These are phyloP conservation scores for Nyssa sinensis DNA, from an alignment of 148 eudicot genomes.

Conservation along the genomic window DNA sequence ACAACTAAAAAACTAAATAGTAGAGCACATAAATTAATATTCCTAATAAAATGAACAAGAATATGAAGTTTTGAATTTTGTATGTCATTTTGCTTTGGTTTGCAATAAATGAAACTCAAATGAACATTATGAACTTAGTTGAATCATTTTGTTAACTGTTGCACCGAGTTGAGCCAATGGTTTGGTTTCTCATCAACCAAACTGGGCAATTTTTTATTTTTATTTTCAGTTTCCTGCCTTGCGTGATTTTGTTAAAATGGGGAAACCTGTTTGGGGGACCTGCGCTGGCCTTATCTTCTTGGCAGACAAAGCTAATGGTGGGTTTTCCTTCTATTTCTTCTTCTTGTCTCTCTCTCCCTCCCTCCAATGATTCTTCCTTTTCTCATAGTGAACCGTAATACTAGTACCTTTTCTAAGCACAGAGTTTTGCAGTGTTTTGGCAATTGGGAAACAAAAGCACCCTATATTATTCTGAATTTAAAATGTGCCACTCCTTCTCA, in stretches of 20 bases:
- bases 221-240: conserved; percentile 74
- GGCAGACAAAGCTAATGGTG: conserved; percentile 81
- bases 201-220: neutral
- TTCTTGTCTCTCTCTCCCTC: no score
- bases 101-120: conserved; percentile 1
- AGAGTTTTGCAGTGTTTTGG: neutral
- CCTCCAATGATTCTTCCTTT: no score
- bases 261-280: conserved; percentile 97
- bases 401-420: no score
- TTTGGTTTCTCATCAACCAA: neutral
- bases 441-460: neutral
- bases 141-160: neutral
- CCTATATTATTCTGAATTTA: neutral
- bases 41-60: no score
- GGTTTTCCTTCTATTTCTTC: neutral
- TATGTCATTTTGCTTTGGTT: no score
- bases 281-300: conserved; percentile 94
- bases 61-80: no score
- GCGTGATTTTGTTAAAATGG: conserved; percentile 82
- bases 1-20: no score
- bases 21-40: no score
- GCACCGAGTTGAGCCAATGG: neutral
- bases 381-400: neutral
- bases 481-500: conserved; percentile 35
- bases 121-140: neutral